Evolutionary conservation across 1,284 basidiomycete species (phyloP), one percentile per base, ranked within the genome.

Genomic region (Pyrrhoderma lamaoense): DNA sequence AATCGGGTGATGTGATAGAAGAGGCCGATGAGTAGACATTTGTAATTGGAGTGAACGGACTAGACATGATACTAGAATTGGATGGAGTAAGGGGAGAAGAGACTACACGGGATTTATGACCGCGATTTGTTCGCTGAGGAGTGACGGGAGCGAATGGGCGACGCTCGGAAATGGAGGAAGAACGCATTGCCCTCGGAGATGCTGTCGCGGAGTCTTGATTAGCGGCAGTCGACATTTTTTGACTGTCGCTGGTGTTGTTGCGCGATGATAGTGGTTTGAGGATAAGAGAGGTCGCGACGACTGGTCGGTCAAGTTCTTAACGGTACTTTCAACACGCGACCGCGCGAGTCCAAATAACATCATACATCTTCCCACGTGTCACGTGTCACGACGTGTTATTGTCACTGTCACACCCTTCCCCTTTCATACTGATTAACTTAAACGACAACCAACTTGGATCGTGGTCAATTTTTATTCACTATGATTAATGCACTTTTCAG

Each of bases 1-100:
- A 52, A 36, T 49, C 27, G 5, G 54, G 54, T n/a, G 54, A 52
- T 8, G 38, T 42, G 18, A 56, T 19, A 21, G 51, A 51, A 2
- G 54, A 49, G n/a, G 54, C 35, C 4, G 54, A 56, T 8, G 54
- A 56, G 46, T 52, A 52, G 25, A 56, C 47, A 44, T 56, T 56
- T 18, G 54, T 56, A 23, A 56, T 52, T 5, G 54, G 54, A 18
- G 54, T 52, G 34, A 56, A 56, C 11, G 54, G 54, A 39, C 50
- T 52, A 11, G 54, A 52, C 34, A 49, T 49, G 36, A 37, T 37
- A 47, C 50, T 56, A n/a, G 51, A 52, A 45, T 48, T 43, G 2
- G 50, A 51, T 18, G 54, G 54, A 18, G 54, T 52, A 13, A 56
- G 50, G 37, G 54, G 54, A 13, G 54, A 52, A 13, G 50, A 48